Base-by-base conservation (phyloP, 768 basidiomycete genomes). In the Pisolithus albus region DNA sequence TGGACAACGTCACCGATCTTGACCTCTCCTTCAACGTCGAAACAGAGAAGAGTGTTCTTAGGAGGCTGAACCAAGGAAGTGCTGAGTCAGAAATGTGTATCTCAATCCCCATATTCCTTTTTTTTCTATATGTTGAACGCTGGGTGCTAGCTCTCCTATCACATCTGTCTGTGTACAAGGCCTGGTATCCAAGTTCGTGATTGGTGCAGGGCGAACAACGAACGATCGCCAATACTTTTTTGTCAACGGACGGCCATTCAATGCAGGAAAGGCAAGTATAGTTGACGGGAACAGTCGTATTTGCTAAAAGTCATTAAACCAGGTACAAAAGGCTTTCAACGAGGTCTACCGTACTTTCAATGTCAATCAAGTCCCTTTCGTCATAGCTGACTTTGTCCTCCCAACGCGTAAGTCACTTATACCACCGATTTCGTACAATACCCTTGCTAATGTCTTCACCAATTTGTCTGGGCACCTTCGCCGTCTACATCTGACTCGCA, bases 151-250 rank as follows among this genome's bases (percentile, higher is more conserved):
- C 36, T 54, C 56, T 4, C 9, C 49, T 39, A 58, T 57, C 1
- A 71, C 76, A 1, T 58, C 70, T 7, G 78, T 94, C 28, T 66
- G 66, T 10, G 80, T 95, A 1, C 76, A 75, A 32, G 95, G 95
- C 1, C 71, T 96, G 1, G 80, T 95, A 21, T 97, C 95, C 1
- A 88, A 85, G 54, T 93, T 96, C 54, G 60, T 77, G 0, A 70
- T 83, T 13, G 86, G 85, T 0, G 80, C 79, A 55, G 94, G 93
- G 6, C 72, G 95, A 37, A 77, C 82, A 2, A 82, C 84, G 5
- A 78, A 82, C 0, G 96, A 97, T 62, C 72, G 94, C 2, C 96
- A 98, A 58, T 97, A 89, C 66, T 88, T 90, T 69, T 99, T 83
- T 58, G 74, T 98, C 58, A 98, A 99, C 58, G 88, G 91, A 0